Evolutionary conservation across 23 red algal species (phyloP).

Genomic region (Gracilaria gracilis): DNA sequence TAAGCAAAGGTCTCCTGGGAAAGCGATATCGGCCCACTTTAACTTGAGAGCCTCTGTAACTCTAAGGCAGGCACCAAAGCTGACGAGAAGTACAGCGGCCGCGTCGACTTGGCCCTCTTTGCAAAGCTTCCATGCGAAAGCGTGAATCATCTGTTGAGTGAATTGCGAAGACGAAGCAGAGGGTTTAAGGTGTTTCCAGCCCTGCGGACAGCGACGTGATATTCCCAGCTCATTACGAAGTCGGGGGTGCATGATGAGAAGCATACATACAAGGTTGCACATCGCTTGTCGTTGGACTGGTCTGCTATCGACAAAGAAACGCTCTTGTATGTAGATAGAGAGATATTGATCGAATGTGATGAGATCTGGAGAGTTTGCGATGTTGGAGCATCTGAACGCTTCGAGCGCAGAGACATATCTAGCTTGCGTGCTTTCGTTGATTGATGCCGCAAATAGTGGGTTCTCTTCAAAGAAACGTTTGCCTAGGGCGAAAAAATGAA

Average conservation of each 20-base stretch:
- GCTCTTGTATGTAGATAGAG: background rate
- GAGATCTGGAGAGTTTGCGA: background rate
- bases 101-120: background rate
- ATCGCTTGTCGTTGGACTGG: background rate
- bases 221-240: background rate
- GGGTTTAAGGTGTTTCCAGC: background rate
- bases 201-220: background rate
- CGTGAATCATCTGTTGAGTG: background rate
- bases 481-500: no score
- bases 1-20: background rate
- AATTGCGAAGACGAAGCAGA: background rate
- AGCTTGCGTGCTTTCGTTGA: background rate
- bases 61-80: background rate
- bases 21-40: background rate
- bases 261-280: slow-evolving; percentile 18
- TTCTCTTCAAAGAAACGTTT: background rate
- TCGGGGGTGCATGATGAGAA: background rate
- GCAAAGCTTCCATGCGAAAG: background rate
- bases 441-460: background rate
- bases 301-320: background rate
- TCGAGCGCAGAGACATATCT: background rate
- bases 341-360: background rate
- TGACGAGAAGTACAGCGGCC: background rate
- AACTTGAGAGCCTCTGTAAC: slow-evolving; percentile 15
- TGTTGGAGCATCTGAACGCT: background rate